These are phyloP conservation scores for Saccharata proteae DNA, from an alignment of 2,329 filamentous ascomycete genomes.

Conservation along the genomic window DNA sequence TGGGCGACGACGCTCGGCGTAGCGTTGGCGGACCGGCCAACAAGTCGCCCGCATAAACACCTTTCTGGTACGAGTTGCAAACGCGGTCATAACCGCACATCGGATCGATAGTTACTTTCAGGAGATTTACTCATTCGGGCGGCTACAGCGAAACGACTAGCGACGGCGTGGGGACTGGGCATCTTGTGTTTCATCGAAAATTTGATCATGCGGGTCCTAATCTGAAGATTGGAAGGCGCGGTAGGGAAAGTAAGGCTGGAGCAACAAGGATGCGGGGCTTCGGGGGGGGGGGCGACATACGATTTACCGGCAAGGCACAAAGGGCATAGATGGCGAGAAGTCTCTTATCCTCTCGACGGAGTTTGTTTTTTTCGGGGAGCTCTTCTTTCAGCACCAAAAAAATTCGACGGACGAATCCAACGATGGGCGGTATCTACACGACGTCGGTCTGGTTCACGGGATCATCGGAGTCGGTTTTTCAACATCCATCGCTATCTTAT, in stretches of 20 bases:
- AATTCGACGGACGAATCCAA: no score
- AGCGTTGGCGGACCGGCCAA: constrained; percentile 27
- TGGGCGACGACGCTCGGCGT: constrained; percentile 44
- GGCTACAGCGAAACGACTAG: constrained; percentile 10
- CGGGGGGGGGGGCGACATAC: no score
- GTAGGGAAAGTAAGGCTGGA: no score
- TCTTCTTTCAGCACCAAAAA: background rate
- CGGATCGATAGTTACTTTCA: constrained; percentile 8
- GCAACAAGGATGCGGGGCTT: no score
- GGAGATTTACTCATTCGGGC: constrained; percentile 9
- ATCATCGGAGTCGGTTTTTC: no score
- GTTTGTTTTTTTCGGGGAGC: constrained; percentile 6
- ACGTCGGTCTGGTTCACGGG: no score
- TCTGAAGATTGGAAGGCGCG: constrained; percentile 8
- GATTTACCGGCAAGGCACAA: constrained; percentile 8
- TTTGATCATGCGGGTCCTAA: constrained; percentile 9
- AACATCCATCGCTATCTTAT: no score
- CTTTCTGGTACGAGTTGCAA: constrained; percentile 5
- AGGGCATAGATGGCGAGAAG: constrained; percentile 9
- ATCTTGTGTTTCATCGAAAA: constrained; percentile 10
- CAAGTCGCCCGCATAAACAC: constrained; percentile 27
- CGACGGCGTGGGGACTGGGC: constrained; percentile 9
- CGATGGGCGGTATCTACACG: no score
- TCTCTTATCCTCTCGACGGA: constrained; percentile 5
- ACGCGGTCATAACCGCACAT: constrained; percentile 9